These are phyloP conservation scores for Hydrangea macrophylla DNA, from an alignment of 148 eudicot genomes.

Conservation along the genomic window DNA sequence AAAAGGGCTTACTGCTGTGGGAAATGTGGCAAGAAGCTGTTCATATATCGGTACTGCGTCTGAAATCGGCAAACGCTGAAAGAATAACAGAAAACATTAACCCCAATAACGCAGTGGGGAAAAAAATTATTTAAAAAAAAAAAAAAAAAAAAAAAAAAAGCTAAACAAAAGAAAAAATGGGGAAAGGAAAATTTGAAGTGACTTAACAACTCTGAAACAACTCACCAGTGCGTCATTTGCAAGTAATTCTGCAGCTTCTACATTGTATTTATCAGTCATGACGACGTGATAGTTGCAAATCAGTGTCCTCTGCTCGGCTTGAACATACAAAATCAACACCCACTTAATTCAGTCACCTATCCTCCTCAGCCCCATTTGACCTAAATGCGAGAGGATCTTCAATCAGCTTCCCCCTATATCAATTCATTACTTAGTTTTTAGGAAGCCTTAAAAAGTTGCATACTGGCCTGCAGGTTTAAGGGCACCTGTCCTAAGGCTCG, in stretches of 20 bases:
- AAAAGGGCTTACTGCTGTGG: slow-evolving; percentile 74
- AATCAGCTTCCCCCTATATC: no score
- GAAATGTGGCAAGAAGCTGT: slow-evolving; percentile 77
- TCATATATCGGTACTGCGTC: slow-evolving; percentile 84
- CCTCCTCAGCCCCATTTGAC: no score
- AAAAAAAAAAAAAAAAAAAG: not conserved
- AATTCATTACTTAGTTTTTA: no score
- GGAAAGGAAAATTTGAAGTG: not conserved
- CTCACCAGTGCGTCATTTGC: slow-evolving; percentile 83
- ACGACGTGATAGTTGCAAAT: no score
- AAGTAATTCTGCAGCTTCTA: slow-evolving; percentile 82
- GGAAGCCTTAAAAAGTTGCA: no score
- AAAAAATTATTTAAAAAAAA: slow-evolving; percentile 2
- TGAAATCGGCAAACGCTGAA: slow-evolving; percentile 64
- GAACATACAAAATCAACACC: no score
- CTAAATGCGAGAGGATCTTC: no score
- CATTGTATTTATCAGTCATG: slow-evolving; percentile 57
- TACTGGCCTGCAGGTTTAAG: no score
- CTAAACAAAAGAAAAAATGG: not conserved
- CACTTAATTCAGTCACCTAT: no score
- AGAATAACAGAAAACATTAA: not conserved
- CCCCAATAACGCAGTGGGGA: no score
- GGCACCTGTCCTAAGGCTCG: no score
- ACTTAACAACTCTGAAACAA: not conserved
- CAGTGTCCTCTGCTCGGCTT: no score